Evolutionary conservation across 306 rosid species (phyloP).

Genomic region (Acacia confusa): DNA sequence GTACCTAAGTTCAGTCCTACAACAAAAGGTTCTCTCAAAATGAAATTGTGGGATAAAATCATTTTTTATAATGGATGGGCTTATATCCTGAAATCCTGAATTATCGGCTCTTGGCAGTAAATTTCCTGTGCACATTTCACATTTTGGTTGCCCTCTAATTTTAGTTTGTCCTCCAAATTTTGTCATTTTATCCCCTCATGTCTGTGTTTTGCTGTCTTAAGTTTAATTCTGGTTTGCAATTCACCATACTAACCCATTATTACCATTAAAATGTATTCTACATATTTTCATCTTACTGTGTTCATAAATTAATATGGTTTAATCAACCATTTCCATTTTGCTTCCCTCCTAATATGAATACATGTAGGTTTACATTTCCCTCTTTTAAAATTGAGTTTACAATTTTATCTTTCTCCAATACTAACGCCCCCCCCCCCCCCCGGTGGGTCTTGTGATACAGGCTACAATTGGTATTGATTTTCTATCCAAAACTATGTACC

Average conservation of each 20-base stretch:
- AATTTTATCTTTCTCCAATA: neutral
- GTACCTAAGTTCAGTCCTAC: too few species aligned
- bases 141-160: too few species aligned
- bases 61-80: too few species aligned
- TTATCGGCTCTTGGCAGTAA: too few species aligned
- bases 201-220: neutral
- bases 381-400: slow-evolving; percentile 5
- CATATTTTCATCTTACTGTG: neutral
- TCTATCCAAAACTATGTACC: slow-evolving; percentile 67
- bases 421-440: too few species aligned
- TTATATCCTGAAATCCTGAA: too few species aligned
- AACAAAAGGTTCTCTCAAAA: too few species aligned
- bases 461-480: slow-evolving; percentile 69
- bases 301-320: neutral
- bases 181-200: neutral
- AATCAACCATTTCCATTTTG: neutral
- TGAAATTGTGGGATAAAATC: too few species aligned
- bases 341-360: slow-evolving; percentile 10
- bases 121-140: too few species aligned
- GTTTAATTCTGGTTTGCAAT: neutral
- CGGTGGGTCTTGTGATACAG: too few species aligned
- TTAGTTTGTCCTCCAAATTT: neutral
- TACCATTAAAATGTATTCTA: neutral
- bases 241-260: neutral
- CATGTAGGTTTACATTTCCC: slow-evolving; percentile 14